Evolutionary conservation across 352 stramenopile genomes (phyloP), one percentile per base, ranked within the genome.

Genomic region (Pythium vanterpoolii): DNA sequence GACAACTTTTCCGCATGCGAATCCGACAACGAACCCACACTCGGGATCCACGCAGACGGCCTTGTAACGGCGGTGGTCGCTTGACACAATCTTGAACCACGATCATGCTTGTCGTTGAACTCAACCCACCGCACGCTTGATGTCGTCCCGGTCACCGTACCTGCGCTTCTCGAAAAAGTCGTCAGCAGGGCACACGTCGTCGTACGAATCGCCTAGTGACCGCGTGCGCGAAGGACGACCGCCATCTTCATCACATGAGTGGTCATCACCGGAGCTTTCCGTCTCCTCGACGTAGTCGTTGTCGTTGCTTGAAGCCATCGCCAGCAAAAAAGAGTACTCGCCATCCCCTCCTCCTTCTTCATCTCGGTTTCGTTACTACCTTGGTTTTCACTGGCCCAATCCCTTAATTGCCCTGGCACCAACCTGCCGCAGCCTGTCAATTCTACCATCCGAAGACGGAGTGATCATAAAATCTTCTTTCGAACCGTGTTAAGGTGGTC

Each of bases 21-120:
- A n/a, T n/a, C n/a, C n/a, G n/a, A n/a, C n/a, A n/a, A n/a, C n/a
- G n/a, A n/a, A n/a, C 21, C 8, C 21, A n/a, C 40, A 47, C 9
- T n/a, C 40, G 40, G 40, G 18, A 19, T 10, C 18, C 8, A 47
- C 40, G 19, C 40, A 47, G 18, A 47, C 40, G 40, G 40, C 40
- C 40, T 47, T 47, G 40, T 21, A 47, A n/a, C 40, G 40, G 40
- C 40, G 40, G 21, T 47, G 40, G 40, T 47, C 40, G 40, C 40
- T 47, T 26, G 40, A 47, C 8, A 47, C 40, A n/a, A 47, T 47
- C 40, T 47, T 8, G 40, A 47, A 26, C 18, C 40, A 9, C 18
- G 18, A 47, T 14, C 33, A 39, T 39, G 21, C 8, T 19, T 47
- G 9, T 19, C 40, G 40, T 47, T 47, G 18, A 21, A 47, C 40